phyloP scores from a whole-genome alignment of 768 basidiomycete species.

The Mrakia frigida region DNA sequence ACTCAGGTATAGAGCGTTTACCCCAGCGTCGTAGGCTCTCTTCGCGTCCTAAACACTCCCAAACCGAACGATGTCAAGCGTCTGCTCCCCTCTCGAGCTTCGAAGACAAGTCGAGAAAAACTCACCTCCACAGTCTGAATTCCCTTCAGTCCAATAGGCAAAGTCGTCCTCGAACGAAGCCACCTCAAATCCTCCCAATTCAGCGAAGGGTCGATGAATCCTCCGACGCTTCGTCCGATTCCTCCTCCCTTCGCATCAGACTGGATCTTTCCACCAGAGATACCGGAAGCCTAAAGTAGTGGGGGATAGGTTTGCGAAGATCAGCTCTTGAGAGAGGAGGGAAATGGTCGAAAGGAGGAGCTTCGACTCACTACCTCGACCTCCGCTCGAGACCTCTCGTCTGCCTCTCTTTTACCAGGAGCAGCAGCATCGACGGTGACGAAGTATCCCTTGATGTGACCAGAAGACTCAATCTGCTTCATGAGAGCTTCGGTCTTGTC shows the following conservation, averaged over 20 bases:
- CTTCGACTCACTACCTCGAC: constrained; percentile 40
- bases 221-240: constrained; percentile 43
- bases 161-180: constrained; percentile 45
- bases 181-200: constrained; percentile 53
- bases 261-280: constrained; percentile 43
- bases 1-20: constrained; percentile 79
- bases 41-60: constrained; percentile 61
- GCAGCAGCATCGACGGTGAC: constrained; percentile 45
- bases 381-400: constrained; percentile 42
- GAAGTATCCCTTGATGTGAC: constrained; percentile 42
- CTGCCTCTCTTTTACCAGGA: constrained; percentile 44
- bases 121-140: constrained; percentile 50
- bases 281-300: constrained; percentile 38
- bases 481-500: constrained; percentile 42
- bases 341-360: background rate
- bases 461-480: constrained; percentile 39
- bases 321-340: background rate
- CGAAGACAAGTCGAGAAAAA: background rate
- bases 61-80: background rate
- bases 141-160: constrained; percentile 51
- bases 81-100: background rate
- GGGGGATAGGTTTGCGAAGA: too few species aligned
- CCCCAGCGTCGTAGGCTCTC: constrained; percentile 73
- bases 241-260: constrained; percentile 43
- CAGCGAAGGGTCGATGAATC: constrained; percentile 44